These are phyloP conservation scores for Huntiella moniliformis DNA, from an alignment of 2,329 filamentous ascomycete species.

Conservation along the genomic window DNA sequence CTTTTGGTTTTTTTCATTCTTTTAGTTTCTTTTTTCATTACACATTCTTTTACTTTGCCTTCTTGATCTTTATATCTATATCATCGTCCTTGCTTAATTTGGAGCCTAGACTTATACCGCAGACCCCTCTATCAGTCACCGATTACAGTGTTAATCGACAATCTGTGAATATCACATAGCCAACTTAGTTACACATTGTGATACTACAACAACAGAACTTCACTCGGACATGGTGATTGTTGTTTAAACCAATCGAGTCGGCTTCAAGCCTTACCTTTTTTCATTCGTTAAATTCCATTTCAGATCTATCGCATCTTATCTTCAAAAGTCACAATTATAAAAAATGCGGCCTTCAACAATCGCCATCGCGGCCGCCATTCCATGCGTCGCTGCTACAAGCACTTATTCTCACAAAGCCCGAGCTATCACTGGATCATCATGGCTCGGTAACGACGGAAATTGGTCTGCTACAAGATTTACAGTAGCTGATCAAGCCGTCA, in stretches of 20 bases:
- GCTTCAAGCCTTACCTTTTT: no score
- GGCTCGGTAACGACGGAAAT: conserved; percentile 42
- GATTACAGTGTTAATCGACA: not conserved
- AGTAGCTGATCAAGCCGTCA: conserved; percentile 27
- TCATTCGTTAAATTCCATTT: no score
- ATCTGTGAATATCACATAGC: not conserved
- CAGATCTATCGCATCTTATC: not conserved
- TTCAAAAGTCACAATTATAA: not conserved
- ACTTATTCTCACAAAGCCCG: conserved; percentile 2
- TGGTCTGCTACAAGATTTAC: conserved; percentile 53
- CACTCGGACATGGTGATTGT: no score
- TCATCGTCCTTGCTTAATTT: no score
- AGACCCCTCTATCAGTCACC: not conserved
- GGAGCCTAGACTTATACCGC: not conserved
- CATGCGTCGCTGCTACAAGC: not conserved
- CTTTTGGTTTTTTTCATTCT: not conserved
- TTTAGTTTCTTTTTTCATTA: not conserved
- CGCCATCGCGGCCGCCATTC: conserved; percentile 1
- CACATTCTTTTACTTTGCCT: not conserved
- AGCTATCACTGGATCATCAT: conserved; percentile 8
- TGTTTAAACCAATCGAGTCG: no score
- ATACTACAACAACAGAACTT: not conserved
- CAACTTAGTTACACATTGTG: not conserved
- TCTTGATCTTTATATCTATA: not conserved
- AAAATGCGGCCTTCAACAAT: conserved; percentile 4